A percentile compares a stretch with the other conserved stretches of the same genome.
Conservation (phyloP, 2,329 filamentous ascomycete genomes). For the Phaeosphaeria sp. region DNA sequence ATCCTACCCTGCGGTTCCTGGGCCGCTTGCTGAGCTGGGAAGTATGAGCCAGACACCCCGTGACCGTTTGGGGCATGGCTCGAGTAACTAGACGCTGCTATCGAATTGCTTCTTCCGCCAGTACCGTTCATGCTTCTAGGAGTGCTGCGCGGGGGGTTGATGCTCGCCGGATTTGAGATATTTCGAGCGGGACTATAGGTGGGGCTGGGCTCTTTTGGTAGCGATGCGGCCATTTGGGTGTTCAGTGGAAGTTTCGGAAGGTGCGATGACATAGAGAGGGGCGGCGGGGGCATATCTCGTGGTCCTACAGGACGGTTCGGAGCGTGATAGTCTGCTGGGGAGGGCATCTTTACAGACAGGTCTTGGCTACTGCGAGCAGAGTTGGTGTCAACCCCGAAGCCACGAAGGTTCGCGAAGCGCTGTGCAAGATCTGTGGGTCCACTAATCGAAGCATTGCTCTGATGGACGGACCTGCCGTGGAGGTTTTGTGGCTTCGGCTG, state of each 20-base stretch:
- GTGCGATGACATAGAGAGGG: slow-evolving; percentile 61
- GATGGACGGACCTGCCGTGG: slow-evolving; percentile 65
- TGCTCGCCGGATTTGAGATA: slow-evolving; percentile 69
- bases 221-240: slow-evolving; percentile 59
- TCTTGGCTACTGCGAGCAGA: slow-evolving; percentile 32
- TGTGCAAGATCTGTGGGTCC: slow-evolving; percentile 43
- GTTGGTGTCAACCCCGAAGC: slow-evolving; percentile 31
- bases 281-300: slow-evolving; percentile 60
- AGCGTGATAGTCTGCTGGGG: slow-evolving; percentile 47
- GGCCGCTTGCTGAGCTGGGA: slow-evolving; percentile 38
- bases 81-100: slow-evolving; percentile 49
- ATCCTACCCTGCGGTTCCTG: slow-evolving; percentile 31
- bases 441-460: slow-evolving; percentile 35
- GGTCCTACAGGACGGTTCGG: slow-evolving; percentile 54
- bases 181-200: slow-evolving; percentile 81
- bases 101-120: slow-evolving; percentile 62
- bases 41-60: slow-evolving; percentile 51
- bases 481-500: slow-evolving; percentile 73
- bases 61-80: slow-evolving; percentile 46
- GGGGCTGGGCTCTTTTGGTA: slow-evolving; percentile 76
- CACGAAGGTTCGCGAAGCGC: slow-evolving; percentile 47
- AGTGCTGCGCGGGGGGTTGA: slow-evolving; percentile 70
- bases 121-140: slow-evolving; percentile 68
- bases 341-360: slow-evolving; percentile 50
- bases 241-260: slow-evolving; percentile 59